These are phyloP conservation scores for Przewalskia tangutica DNA, from an alignment of 257 asterid genomes.

Conservation along the genomic window DNA sequence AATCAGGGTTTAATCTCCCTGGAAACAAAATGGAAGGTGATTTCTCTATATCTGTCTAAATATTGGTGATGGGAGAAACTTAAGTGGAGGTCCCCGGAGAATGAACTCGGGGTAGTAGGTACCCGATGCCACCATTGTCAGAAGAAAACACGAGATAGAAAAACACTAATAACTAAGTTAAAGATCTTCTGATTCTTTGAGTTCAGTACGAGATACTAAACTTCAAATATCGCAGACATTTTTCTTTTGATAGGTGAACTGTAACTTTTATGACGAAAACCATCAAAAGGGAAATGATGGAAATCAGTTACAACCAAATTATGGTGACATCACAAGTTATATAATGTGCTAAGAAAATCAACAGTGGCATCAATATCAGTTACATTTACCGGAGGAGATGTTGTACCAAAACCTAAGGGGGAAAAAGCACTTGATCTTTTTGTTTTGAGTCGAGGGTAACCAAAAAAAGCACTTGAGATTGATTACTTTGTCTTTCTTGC, in stretches of 20 bases:
- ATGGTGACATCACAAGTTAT: neutral
- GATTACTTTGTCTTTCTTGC: neutral
- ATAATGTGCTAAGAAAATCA: neutral
- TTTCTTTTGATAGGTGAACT: neutral
- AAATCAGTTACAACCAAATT: neutral
- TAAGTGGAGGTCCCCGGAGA: neutral
- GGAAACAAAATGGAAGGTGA: neutral
- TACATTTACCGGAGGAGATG: neutral
- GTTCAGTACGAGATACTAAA: neutral
- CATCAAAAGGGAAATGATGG: neutral
- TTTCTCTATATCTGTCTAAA: neutral
- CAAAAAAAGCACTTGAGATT: neutral
- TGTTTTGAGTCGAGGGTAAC: no score
- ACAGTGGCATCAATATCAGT: neutral
- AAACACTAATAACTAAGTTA: neutral
- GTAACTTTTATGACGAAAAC: neutral
- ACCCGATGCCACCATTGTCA: neutral
- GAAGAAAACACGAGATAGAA: neutral
- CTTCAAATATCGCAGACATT: neutral
- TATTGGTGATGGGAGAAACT: neutral
- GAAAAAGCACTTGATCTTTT: neutral
- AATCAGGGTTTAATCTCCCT: neutral
- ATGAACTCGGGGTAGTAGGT: neutral
- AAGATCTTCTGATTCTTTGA: neutral
- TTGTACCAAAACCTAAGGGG: neutral